Evolutionary conservation across 805 yeast genomes (phyloP).

Genomic region (Candida hispaniensis): DNA sequence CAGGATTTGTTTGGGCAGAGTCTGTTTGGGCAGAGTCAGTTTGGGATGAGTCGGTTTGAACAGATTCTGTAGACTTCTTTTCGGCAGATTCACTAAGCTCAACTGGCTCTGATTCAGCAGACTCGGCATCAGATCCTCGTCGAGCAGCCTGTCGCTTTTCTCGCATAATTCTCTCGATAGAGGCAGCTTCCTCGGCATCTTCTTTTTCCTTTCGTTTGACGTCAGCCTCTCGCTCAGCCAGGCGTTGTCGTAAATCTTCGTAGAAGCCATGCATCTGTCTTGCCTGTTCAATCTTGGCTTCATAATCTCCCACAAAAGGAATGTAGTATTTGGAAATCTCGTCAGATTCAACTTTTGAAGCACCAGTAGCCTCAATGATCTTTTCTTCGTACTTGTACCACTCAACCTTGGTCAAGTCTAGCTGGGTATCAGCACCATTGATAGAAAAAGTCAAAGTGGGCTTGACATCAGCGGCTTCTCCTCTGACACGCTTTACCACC

Average conservation of each 20-base stretch:
- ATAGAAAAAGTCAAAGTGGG: conserved; percentile 12
- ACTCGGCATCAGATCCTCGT: too few species aligned
- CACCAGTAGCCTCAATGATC: conserved; percentile 13
- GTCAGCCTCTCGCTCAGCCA: conserved; percentile 15
- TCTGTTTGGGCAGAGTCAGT: too few species aligned
- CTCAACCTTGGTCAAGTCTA: neutral
- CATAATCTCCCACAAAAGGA: conserved; percentile 14
- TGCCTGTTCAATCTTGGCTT: conserved; percentile 13
- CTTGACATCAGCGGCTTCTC: conserved; percentile 3
- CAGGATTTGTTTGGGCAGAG: too few species aligned
- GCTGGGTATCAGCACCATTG: conserved; percentile 5
- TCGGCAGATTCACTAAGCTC: too few species aligned
- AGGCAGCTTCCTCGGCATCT: conserved; percentile 6
- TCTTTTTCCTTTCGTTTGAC: conserved; percentile 2
- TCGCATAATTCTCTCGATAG: too few species aligned
- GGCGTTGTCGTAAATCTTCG: conserved; percentile 7
- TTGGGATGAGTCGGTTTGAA: too few species aligned
- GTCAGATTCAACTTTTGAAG: conserved; percentile 5
- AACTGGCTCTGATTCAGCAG: too few species aligned
- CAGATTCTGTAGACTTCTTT: too few species aligned
- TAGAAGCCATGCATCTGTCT: conserved; percentile 6
- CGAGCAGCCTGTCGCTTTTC: too few species aligned
- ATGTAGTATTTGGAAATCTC: conserved; percentile 6
- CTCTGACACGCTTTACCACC: conserved; percentile 11
- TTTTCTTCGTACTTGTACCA: conserved; percentile 10